These are phyloP conservation scores for Aspergillaceae sp. DNA, from an alignment of 2,329 filamentous ascomycete genomes.

Conservation along the genomic window DNA sequence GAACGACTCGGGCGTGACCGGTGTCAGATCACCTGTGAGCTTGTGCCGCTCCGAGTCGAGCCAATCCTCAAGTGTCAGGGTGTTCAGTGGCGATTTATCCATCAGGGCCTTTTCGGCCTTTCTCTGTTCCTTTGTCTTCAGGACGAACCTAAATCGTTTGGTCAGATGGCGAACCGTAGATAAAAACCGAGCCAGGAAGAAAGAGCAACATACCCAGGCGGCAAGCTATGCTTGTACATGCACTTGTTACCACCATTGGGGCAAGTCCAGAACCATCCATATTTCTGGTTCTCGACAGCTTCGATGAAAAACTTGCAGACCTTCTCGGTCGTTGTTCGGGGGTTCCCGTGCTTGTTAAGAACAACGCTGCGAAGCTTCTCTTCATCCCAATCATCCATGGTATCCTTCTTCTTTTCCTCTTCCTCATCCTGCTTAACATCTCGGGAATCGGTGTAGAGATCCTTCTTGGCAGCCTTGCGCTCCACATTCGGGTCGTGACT, in stretches of 20 bases:
- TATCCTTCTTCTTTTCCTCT: slow-evolving; percentile 73
- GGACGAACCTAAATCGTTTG: slow-evolving; percentile 59
- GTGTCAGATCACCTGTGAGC: slow-evolving; percentile 80
- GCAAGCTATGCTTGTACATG: slow-evolving; percentile 96
- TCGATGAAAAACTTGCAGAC: slow-evolving; percentile 99
- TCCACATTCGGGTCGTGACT: slow-evolving; percentile 83
- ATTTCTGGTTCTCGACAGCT: slow-evolving; percentile 96
- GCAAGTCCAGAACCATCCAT: slow-evolving; percentile 98
- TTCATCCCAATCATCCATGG: slow-evolving; percentile 95
- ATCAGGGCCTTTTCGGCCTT: slow-evolving; percentile 90
- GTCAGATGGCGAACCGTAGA: not conserved
- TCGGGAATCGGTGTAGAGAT: slow-evolving; percentile 78
- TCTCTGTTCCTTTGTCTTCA: slow-evolving; percentile 96
- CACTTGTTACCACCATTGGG: slow-evolving; percentile 95
- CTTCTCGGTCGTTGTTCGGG: slow-evolving; percentile 89
- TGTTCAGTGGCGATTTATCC: slow-evolving; percentile 92
- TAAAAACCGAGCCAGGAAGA: not conserved
- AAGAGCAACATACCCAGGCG: slow-evolving; percentile 65
- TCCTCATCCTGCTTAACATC: slow-evolving; percentile 59
- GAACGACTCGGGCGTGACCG: slow-evolving; percentile 86
- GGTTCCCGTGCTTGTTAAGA: slow-evolving; percentile 93
- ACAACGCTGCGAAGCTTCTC: slow-evolving; percentile 89
- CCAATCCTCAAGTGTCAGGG: slow-evolving; percentile 93
- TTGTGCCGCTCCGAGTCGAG: slow-evolving; percentile 94
- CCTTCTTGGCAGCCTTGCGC: slow-evolving; percentile 85